Conservation (phyloP, 768 basidiomycete genomes). For the Grammothele lineata region DNA sequence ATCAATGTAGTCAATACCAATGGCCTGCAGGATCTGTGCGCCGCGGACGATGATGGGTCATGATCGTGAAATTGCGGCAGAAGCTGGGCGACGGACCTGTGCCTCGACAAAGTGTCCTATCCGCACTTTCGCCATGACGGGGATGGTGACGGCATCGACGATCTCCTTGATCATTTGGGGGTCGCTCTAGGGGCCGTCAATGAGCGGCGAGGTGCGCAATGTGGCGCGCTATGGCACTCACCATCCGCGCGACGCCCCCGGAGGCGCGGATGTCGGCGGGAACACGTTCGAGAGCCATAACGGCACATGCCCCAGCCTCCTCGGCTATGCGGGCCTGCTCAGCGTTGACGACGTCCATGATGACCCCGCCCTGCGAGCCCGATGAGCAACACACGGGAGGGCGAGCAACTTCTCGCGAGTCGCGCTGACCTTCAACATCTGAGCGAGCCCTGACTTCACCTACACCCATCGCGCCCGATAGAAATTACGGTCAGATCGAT, state of each 20-base stretch:
- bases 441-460: slow-evolving; percentile 93
- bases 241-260: slow-evolving; percentile 97
- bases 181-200: slow-evolving; percentile 57
- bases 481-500: no score
- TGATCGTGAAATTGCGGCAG: background rate
- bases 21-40: slow-evolving; percentile 79
- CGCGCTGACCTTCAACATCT: slow-evolving; percentile 79
- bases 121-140: slow-evolving; percentile 94
- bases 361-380: slow-evolving; percentile 71
- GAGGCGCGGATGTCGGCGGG: slow-evolving; percentile 91
- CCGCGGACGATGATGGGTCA: background rate
- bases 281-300: slow-evolving; percentile 95
- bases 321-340: slow-evolving; percentile 94
- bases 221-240: slow-evolving; percentile 31
- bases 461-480: no score
- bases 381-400: no score
- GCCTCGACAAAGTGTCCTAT: slow-evolving; percentile 99
- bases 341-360: slow-evolving; percentile 92
- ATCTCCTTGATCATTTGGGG: slow-evolving; percentile 97
- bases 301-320: slow-evolving; percentile 95
- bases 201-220: background rate
- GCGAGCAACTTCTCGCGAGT: no score
- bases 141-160: slow-evolving; percentile 90
- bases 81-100: slow-evolving; percentile 48
- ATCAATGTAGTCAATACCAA: slow-evolving; percentile 96